Conservation (phyloP, 2,329 filamentous ascomycete genomes). For the Apiospora koreana region DNA sequence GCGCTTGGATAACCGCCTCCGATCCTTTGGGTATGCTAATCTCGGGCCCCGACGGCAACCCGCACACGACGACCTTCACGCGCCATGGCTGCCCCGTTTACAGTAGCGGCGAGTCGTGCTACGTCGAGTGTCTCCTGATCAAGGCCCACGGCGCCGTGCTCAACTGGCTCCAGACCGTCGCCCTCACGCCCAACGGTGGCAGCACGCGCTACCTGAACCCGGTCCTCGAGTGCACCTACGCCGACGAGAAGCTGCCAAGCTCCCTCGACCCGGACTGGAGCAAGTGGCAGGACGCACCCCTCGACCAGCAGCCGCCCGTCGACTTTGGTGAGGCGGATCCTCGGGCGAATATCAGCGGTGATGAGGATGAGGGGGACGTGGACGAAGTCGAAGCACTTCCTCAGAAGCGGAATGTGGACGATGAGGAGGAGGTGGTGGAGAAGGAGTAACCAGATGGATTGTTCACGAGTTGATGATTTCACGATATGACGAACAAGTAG, state of each 20-base stretch:
- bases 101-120: slow-evolving; percentile 62
- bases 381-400: background rate
- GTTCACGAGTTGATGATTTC: background rate
- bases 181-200: slow-evolving; percentile 30
- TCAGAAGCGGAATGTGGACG: too few species aligned
- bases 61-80: slow-evolving; percentile 38
- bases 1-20: slow-evolving; percentile 60
- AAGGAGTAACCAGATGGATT: background rate
- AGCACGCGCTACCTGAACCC: slow-evolving; percentile 40
- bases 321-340: slow-evolving; percentile 7
- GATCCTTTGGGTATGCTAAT: slow-evolving; percentile 55
- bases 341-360: background rate
- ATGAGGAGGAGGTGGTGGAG: background rate
- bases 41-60: slow-evolving; percentile 52
- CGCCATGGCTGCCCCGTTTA: slow-evolving; percentile 66
- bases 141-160: slow-evolving; percentile 55
- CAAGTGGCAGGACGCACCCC: slow-evolving; percentile 13
- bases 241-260: slow-evolving; percentile 19
- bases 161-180: slow-evolving; percentile 61
- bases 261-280: slow-evolving; percentile 31
- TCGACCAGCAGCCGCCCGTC: background rate
- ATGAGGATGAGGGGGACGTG: slow-evolving; percentile 2
- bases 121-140: slow-evolving; percentile 65
- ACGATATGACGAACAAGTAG: background rate
- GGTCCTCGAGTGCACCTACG: slow-evolving; percentile 24